Base-by-base conservation (phyloP, 2,329 filamentous ascomycete species). In the Hypoxylon sp. region DNA sequence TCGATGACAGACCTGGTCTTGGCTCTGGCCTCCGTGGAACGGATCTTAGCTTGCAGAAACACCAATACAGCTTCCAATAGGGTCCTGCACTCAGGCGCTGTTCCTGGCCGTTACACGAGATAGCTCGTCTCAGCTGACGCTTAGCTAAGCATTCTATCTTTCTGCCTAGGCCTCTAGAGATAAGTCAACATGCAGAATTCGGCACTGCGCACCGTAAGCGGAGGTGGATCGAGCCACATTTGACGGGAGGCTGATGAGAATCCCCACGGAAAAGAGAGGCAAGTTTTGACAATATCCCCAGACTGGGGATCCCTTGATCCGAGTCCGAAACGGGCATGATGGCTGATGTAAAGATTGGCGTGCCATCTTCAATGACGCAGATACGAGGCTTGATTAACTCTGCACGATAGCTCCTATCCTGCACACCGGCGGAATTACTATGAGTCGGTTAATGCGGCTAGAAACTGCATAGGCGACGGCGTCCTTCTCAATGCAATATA, bases 301-400 rank as follows among this genome's bases (percentile, higher is more conserved):
- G 51, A 57, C 65, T 61, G 58, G 63, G 63, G 58, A 57, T 62
- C 66, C 63, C 58, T 66, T 69, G 60, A 57, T 64, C 63, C 66
- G 58, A 49, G 52, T 68, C 68, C 68, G 68, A 71, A 60, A 69
- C 68, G 68, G 65, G 68, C 68, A 71, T 71, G 46, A 65, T 43
- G 52, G 49, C 51, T 67, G 52, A 65, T 38, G 45, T 38, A 45
- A 49, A 57, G 38, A 61, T 58, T 38, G 46, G 34, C 50, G 34
- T 32, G 53, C 21, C 50, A 55, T 46, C 59, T 67, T 45, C 63
- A 53, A 28, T 38, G 59, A 64, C 45, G 41, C 60, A 46, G 63
- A 67, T 58, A 60, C 60, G 55, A 66, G 57, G 57, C 41, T 65
- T 36, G 65, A 62, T 43, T 23, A 59, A 61, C 52, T 55, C 50